Percentiles rank a stretch among this genome's conserved stretches.
Conservation (phyloP, 2,329 filamentous ascomycete genomes). For the Xylaria sp. region DNA sequence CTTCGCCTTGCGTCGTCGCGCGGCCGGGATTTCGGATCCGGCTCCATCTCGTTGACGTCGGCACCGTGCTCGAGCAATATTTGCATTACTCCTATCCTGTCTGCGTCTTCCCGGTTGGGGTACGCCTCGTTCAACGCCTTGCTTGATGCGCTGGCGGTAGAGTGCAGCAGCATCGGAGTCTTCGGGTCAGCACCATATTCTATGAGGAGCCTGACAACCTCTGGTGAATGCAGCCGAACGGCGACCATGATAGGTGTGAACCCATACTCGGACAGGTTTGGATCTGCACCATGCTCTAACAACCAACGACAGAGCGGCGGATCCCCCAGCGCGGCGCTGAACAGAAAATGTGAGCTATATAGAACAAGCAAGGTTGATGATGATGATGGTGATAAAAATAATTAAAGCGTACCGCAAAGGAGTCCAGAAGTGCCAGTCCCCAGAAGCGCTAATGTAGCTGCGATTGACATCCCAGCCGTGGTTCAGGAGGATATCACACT, state of each 20-base stretch:
- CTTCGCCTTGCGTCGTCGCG: constrained; percentile 40
- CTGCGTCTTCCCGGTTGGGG: constrained; percentile 38
- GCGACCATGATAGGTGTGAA: constrained; percentile 44
- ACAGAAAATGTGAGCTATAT: constrained; percentile 22
- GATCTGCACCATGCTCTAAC: constrained; percentile 41
- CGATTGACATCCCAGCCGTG: constrained; percentile 42
- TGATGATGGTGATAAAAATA: not conserved
- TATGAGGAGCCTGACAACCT: constrained; percentile 40
- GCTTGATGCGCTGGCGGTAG: constrained; percentile 39
- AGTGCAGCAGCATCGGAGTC: constrained; percentile 41
- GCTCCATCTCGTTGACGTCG: constrained; percentile 43
- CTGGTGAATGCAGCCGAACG: constrained; percentile 39
- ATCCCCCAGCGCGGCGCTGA: constrained; percentile 39
- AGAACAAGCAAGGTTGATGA: not conserved
- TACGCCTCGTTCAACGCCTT: constrained; percentile 33
- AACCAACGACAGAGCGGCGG: constrained; percentile 40
- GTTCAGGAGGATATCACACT: constrained; percentile 37
- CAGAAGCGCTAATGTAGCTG: constrained; percentile 41
- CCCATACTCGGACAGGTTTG: constrained; percentile 40
- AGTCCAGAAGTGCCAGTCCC: constrained; percentile 42
- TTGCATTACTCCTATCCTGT: constrained; percentile 39
- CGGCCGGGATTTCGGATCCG: constrained; percentile 41
- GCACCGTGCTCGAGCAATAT: constrained; percentile 40
- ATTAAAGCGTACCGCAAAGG: constrained; percentile 37
- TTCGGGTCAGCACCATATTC: constrained; percentile 39